These are phyloP conservation scores for Saturnispora gosingensis DNA, from an alignment of 805 yeast species.

Conservation along the genomic window DNA sequence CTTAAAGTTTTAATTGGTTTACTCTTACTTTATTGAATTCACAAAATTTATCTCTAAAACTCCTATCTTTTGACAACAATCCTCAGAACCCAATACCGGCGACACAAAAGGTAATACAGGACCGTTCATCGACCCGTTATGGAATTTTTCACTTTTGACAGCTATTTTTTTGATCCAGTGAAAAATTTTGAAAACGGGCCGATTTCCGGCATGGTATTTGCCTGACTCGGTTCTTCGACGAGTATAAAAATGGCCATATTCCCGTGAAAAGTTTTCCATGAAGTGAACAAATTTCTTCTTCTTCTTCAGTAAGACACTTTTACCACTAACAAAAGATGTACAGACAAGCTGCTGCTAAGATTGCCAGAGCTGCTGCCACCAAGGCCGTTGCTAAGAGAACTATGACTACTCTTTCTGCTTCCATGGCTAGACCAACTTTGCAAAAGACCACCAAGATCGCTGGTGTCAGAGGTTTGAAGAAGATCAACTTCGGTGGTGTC, in stretches of 20 bases:
- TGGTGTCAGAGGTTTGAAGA: conserved; percentile 84
- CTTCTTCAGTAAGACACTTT: not conserved
- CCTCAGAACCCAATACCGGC: not conserved
- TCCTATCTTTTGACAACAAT: not conserved
- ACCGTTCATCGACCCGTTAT: not conserved
- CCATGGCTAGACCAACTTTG: conserved; percentile 34
- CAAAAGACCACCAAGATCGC: conserved; percentile 34
- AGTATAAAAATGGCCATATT: not conserved
- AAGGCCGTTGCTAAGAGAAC: conserved; percentile 40
- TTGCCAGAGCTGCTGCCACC: conserved; percentile 44
- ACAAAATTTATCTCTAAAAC: no score
- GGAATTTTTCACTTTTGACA: not conserved
- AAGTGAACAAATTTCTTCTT: not conserved
- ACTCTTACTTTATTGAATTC: no score
- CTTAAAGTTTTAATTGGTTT: no score
- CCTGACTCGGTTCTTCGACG: not conserved
- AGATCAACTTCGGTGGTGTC: conserved; percentile 94
- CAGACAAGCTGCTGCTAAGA: conserved; percentile 41
- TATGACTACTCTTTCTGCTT: conserved; percentile 11
- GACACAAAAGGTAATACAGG: not conserved
- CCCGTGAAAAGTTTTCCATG: not conserved
- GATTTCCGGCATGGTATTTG: not conserved
- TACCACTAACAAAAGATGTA: conserved; percentile 13
- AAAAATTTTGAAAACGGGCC: not conserved
- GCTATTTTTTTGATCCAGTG: not conserved